These are phyloP conservation scores for Ustilago loliicola DNA, from an alignment of 1,284 basidiomycete genomes.

Conservation along the genomic window DNA sequence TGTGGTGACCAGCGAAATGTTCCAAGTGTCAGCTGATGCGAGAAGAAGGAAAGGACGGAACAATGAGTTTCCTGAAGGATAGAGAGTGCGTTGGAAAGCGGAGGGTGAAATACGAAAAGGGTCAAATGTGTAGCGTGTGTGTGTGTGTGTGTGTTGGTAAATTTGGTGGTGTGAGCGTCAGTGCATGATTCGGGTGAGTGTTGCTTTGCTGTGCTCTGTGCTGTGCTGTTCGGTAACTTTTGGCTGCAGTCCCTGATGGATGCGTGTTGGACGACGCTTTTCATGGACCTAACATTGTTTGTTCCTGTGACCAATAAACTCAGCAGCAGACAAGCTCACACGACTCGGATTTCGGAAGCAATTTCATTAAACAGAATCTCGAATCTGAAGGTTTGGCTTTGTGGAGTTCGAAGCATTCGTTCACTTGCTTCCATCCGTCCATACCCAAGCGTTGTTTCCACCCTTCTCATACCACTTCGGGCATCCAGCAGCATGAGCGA, in stretches of 20 bases:
- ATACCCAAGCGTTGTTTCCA: slow-evolving; percentile 4
- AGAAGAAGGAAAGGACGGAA: background rate
- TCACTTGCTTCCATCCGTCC: slow-evolving; percentile 1
- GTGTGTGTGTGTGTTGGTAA: slow-evolving; percentile 4
- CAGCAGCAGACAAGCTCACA: background rate
- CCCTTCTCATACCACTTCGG: background rate
- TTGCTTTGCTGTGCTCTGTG: slow-evolving; percentile 18
- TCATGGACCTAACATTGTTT: background rate
- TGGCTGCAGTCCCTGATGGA: background rate
- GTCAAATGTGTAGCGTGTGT: background rate
- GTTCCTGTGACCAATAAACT: background rate
- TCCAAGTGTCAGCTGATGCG: background rate
- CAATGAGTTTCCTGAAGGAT: background rate
- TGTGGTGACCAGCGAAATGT: background rate
- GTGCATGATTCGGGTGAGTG: slow-evolving; percentile 8
- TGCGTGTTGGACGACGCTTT: background rate
- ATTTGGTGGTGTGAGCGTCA: slow-evolving; percentile 2
- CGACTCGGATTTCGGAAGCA: slow-evolving; percentile 17
- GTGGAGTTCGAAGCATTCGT: background rate
- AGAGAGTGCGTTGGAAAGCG: background rate
- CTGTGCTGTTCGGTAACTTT: slow-evolving; percentile 1
- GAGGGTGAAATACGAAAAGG: slow-evolving; percentile 4
- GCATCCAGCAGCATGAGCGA: slow-evolving; percentile 34
- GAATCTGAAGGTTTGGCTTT: background rate
- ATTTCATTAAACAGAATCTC: background rate